phyloP scores from a whole-genome alignment of 1,139 yeast genomes.

The Petasospora rhodanensis region DNA sequence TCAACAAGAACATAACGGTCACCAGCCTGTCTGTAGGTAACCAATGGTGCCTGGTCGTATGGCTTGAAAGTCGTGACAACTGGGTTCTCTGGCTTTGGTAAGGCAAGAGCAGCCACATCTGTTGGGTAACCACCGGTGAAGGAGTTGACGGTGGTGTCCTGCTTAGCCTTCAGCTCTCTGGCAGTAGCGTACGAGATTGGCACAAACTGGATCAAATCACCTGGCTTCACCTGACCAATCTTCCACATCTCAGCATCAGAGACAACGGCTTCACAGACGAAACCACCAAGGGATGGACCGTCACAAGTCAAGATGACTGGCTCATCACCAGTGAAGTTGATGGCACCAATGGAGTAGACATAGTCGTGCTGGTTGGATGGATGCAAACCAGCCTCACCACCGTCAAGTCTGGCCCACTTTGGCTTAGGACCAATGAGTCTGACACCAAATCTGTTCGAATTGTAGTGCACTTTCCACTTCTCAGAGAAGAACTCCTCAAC shows the following conservation, averaged over 20 bases:
- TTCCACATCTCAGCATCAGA: conserved; percentile 98
- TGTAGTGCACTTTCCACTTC: conserved; percentile 93
- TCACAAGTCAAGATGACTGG: conserved; percentile 96
- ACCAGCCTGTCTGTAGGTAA: conserved; percentile 93
- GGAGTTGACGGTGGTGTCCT: conserved; percentile 48
- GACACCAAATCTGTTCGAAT: conserved; percentile 94
- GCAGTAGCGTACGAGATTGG: conserved; percentile 74
- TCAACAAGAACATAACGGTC: conserved; percentile 88
- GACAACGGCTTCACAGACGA: conserved; percentile 94
- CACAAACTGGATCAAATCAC: conserved; percentile 75
- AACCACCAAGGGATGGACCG: conserved; percentile 97
- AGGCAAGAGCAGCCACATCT: conserved; percentile 27
- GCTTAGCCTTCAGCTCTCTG: conserved; percentile 52
- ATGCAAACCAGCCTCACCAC: conserved; percentile 97
- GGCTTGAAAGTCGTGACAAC: conserved; percentile 48
- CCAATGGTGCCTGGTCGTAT: conserved; percentile 56
- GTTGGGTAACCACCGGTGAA: conserved; percentile 41
- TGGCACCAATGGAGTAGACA: conserved; percentile 93
- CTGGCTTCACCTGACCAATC: conserved; percentile 95
- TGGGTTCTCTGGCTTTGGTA: conserved; percentile 53
- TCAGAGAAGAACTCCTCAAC: conserved; percentile 68
- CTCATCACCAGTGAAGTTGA: conserved; percentile 97
- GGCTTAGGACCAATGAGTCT: conserved; percentile 95
- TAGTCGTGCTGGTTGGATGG: conserved; percentile 98
- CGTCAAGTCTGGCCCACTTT: conserved; percentile 93